Percentiles rank a stretch among this genome's conserved stretches.
Conservation (phyloP, 139 green algal genomes). For the Desmodesmus armatus region DNA sequence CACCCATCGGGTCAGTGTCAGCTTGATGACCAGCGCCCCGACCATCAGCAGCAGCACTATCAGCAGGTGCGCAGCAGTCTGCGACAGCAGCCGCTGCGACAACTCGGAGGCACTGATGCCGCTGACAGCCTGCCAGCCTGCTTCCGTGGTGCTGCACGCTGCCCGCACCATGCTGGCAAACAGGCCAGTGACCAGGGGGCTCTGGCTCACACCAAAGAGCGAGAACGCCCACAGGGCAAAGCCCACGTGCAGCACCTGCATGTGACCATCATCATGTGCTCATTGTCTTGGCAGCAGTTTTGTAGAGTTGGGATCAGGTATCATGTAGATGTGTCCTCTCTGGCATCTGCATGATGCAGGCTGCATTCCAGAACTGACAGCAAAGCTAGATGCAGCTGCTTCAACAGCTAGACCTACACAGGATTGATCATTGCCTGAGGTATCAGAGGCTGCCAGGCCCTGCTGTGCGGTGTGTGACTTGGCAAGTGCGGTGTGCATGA, state of each 20-base stretch:
- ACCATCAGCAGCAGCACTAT: conserved; percentile 16
- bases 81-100: conserved; percentile 13
- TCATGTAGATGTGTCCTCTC: too few species aligned
- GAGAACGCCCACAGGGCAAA: conserved; percentile 64
- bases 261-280: background rate
- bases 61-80: conserved; percentile 10
- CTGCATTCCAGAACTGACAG: too few species aligned
- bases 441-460: background rate
- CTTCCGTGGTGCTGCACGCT: background rate
- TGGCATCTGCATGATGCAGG: too few species aligned
- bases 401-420: too few species aligned
- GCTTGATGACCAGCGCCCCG: conserved; percentile 31
- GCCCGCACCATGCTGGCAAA: background rate
- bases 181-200: background rate
- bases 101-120: background rate
- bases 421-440: background rate
- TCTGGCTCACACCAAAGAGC: conserved; percentile 51
- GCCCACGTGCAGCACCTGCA: conserved; percentile 60
- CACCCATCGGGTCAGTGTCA: conserved; percentile 30
- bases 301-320: too few species aligned
- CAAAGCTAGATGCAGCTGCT: too few species aligned
- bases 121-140: background rate
- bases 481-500: too few species aligned
- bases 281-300: too few species aligned
- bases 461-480: too few species aligned